Evolutionary conservation across 1,284 basidiomycete genomes (phyloP).

Genomic region (Apiotrichum gamsii): DNA sequence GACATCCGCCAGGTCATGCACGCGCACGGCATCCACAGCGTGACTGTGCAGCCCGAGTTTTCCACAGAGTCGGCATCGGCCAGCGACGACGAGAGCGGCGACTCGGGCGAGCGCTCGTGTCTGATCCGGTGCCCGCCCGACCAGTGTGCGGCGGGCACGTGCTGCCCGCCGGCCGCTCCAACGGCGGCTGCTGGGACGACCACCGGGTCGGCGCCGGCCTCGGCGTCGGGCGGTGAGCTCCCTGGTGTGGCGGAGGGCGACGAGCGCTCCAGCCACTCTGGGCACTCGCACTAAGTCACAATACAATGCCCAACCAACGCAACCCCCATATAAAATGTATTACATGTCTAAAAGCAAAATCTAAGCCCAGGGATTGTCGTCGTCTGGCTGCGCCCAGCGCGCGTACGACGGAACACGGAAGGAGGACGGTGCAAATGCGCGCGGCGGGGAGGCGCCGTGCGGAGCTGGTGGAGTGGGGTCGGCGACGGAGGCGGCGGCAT

Average conservation of each 20-base stretch:
- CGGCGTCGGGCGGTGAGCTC: conserved; percentile 17
- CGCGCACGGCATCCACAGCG: conserved; percentile 85
- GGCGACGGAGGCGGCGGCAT: not conserved
- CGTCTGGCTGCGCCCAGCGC: conserved; percentile 4
- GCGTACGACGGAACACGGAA: conserved; percentile 8
- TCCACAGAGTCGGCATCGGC: conserved; percentile 14
- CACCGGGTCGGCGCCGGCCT: not conserved
- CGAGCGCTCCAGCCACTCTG: conserved; percentile 9
- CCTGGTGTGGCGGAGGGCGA: conserved; percentile 32
- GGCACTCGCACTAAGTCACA: conserved; percentile 8
- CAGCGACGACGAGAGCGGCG: conserved; percentile 12
- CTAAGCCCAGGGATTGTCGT: conserved; percentile 16
- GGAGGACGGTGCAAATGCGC: conserved; percentile 1
- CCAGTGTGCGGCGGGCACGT: conserved; percentile 44
- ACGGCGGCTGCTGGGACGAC: too few species aligned
- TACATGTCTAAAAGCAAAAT: not conserved
- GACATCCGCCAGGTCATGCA: conserved; percentile 80
- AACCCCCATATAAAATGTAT: too few species aligned
- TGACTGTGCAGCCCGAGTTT: conserved; percentile 63
- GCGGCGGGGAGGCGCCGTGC: not conserved
- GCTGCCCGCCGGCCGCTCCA: conserved; percentile 46
- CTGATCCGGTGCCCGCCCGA: conserved; percentile 49
- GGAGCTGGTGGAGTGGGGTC: not conserved
- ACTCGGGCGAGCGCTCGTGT: conserved; percentile 31
- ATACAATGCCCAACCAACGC: too few species aligned